Conservation (phyloP, 106 monocot species). For the Dioscorea alata region DNA sequence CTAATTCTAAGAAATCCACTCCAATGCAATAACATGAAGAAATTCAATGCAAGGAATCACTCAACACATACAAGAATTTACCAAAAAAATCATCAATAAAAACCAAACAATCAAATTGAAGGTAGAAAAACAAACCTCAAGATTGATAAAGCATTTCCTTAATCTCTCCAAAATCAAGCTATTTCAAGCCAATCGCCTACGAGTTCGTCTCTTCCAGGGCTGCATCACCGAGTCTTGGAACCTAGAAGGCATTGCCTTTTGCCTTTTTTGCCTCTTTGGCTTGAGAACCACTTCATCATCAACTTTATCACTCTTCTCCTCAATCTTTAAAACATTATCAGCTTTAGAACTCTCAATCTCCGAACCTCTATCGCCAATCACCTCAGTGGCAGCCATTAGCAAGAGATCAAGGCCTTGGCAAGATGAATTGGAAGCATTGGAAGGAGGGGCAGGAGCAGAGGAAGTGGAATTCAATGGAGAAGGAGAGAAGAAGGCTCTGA, state of each 20-base stretch:
- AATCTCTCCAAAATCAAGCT: no score
- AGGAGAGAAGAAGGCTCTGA: background rate
- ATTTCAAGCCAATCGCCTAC: conserved; percentile 2
- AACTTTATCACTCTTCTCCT: background rate
- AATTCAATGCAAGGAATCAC: no score
- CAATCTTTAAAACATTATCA: background rate
- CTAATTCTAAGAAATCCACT: no score
- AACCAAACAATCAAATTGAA: no score
- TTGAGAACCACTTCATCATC: background rate
- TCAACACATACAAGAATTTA: no score
- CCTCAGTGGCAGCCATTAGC: background rate
- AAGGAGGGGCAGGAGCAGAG: background rate
- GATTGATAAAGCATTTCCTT: no score
- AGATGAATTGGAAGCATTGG: background rate
- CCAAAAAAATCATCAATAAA: no score
- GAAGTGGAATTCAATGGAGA: background rate
- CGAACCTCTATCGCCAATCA: no score
- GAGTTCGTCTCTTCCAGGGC: conserved; percentile 39
- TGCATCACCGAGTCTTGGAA: conserved; percentile 48
- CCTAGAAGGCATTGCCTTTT: conserved; percentile 32
- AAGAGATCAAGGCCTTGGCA: background rate
- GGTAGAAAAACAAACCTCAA: no score
- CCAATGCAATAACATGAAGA: no score
- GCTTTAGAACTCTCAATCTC: background rate
- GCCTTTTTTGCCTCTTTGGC: conserved; percentile 18